Percentiles rank a stretch among this genome's conserved stretches.
These are phyloP conservation scores for Helichrysum umbraculigerum DNA, from an alignment of 129 eudicot genomes.

Conservation along the genomic window DNA sequence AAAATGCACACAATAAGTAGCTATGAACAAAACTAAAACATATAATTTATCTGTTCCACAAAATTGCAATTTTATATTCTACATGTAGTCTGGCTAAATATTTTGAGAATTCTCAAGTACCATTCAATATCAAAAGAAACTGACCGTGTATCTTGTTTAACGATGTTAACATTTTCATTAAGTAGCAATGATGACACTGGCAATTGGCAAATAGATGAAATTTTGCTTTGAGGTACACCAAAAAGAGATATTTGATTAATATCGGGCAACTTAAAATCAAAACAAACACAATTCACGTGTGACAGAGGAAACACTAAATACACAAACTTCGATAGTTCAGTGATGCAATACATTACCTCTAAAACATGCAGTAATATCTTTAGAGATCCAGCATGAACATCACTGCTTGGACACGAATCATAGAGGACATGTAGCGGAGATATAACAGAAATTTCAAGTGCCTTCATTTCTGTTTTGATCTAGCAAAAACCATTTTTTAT, in stretches of 20 bases:
- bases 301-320: conserved; percentile 18
- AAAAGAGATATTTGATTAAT: neutral
- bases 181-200: conserved; percentile 1
- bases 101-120: neutral
- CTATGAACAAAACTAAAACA: conserved; percentile 15
- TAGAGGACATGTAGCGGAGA: conserved; percentile 77
- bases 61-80: neutral
- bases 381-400: conserved; percentile 84
- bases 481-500: conserved; percentile 24
- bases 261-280: conserved; percentile 1
- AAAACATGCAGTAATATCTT: conserved; percentile 91
- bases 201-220: neutral
- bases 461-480: conserved; percentile 55
- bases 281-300: conserved; percentile 9
- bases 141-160: neutral
- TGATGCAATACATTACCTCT: conserved; percentile 55
- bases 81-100: conserved; percentile 9
- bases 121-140: conserved; percentile 14
- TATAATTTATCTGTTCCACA: conserved; percentile 16
- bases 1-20: conserved; percentile 18
- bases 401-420: conserved; percentile 61
- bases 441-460: conserved; percentile 85
- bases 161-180: neutral
- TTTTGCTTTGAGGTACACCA: neutral
- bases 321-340: conserved; percentile 9